Evolutionary conservation across 2,329 filamentous ascomycete genomes (phyloP), one percentile per base, ranked within the genome.

Genomic region (Fusarium verrucosum): DNA sequence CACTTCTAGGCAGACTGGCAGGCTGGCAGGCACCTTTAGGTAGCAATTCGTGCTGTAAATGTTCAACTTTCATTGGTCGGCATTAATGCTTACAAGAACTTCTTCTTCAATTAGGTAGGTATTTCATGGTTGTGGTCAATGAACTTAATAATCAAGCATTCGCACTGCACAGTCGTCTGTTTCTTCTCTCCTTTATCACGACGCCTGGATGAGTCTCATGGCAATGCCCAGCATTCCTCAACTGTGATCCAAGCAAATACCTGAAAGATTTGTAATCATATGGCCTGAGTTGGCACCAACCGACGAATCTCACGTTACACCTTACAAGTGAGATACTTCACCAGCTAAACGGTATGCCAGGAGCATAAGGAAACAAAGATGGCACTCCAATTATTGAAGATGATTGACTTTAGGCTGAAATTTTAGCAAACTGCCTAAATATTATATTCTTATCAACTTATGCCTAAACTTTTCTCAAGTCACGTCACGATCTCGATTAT

Each of bases 1-100:
- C 46, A 56, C 35, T 42, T 43, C 63, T 35, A 64, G 63, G 58
- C 66, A 55, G 37, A n/a, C n/a, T n/a, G n/a, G n/a, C n/a, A n/a
- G n/a, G n/a, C n/a, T n/a, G n/a, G n/a, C 20, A 58, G 63, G 45
- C 46, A 56, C 35, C 45, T 43, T 66, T 35, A 64, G 63, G 58
- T 66, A 55, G 37, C 47, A 58, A 66, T 50, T 22, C 36, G 19
- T 50, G 22, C 17, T 35, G 7, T 16, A 9, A 33, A 32, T 26
- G 6, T 37, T 17, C 14, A 50, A 17, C n/a, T 56, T 30, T 49
- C 42, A 59, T 66, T 65, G 40, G 62, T 40, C 14, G 30, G 36
- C 41, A 38, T 32, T 33, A 16, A 13, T 42, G 5, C 46, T 38
- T 17, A 10, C 11, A 10, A n/a, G 4, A 45, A 37, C 32, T 50